phyloP scores from a whole-genome alignment of 345 rosid species.

The Moringa oleifera region DNA sequence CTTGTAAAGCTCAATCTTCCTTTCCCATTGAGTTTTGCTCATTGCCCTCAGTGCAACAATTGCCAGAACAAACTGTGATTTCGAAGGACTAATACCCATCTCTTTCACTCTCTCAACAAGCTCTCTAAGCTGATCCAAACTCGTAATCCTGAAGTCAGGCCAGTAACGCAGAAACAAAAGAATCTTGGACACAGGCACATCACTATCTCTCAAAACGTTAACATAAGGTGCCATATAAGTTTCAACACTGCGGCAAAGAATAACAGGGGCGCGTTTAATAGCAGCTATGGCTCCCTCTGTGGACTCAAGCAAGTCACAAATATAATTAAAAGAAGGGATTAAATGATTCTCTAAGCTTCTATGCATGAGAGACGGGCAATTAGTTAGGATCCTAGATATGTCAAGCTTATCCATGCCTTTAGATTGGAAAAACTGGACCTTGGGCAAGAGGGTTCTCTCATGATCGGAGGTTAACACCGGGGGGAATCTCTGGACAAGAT shows the following conservation, averaged over 20 bases:
- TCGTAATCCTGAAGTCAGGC: too few species aligned
- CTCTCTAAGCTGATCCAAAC: neutral
- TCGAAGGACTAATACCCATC: conserved; percentile 23
- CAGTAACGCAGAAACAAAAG: neutral
- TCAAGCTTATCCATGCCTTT: conserved; percentile 13
- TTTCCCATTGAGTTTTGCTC: conserved; percentile 19
- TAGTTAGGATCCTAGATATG: neutral
- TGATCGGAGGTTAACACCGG: neutral
- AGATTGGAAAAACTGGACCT: conserved; percentile 21
- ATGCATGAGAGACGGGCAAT: neutral
- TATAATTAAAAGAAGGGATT: conserved; percentile 4
- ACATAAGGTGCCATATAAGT: neutral
- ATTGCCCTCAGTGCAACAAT: neutral
- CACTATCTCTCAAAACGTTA: conserved; percentile 8
- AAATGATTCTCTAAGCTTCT: conserved; percentile 10
- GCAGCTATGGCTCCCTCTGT: neutral
- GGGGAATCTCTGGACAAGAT: neutral
- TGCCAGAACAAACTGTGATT: conserved; percentile 5
- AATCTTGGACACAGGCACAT: conserved; percentile 18
- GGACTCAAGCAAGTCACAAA: conserved; percentile 9
- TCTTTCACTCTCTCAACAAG: conserved; percentile 14
- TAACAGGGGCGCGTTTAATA: neutral
- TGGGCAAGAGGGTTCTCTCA: conserved; percentile 21
- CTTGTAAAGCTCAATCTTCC: conserved; percentile 14
- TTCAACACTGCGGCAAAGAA: neutral